Evolutionary conservation across 148 eudicot genomes (phyloP).

Genomic region (Camellia granthamiana): DNA sequence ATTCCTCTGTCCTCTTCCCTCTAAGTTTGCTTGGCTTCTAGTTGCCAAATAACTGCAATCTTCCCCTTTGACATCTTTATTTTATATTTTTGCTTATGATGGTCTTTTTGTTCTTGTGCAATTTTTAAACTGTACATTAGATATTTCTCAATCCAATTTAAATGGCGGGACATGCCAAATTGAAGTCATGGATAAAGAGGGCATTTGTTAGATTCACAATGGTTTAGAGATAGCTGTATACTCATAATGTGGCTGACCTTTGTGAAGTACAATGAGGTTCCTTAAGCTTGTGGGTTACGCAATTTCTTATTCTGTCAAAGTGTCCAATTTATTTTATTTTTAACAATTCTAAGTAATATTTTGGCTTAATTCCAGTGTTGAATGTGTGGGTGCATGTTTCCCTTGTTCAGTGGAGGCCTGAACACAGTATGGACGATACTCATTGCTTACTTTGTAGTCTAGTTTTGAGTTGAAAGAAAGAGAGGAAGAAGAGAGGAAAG

Average conservation of each 20-base stretch:
- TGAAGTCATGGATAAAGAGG: not conserved
- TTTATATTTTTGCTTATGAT: not conserved
- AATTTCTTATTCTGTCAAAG: no score
- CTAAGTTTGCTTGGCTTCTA: not conserved
- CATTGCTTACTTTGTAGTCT: no score
- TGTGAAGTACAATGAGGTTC: not conserved
- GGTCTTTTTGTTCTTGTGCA: not conserved
- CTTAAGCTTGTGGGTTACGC: not conserved
- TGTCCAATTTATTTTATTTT: no score
- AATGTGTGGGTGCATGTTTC: not conserved
- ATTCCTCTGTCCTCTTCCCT: not conserved
- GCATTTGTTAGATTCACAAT: no score
- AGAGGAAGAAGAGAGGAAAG: no score
- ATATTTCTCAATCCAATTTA: not conserved
- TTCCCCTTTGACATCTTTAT: not conserved
- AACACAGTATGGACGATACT: no score
- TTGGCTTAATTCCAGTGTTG: not conserved
- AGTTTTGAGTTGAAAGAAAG: no score
- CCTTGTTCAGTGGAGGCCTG: not conserved
- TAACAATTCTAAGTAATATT: no score
- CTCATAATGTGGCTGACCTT: not conserved
- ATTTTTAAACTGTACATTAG: not conserved
- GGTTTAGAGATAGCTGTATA: no score
- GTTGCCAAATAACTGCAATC: not conserved
- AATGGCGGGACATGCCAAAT: not conserved